Evolutionary conservation across 805 yeast genomes (phyloP).

Genomic region (Saccharomycopsis selenospora): DNA sequence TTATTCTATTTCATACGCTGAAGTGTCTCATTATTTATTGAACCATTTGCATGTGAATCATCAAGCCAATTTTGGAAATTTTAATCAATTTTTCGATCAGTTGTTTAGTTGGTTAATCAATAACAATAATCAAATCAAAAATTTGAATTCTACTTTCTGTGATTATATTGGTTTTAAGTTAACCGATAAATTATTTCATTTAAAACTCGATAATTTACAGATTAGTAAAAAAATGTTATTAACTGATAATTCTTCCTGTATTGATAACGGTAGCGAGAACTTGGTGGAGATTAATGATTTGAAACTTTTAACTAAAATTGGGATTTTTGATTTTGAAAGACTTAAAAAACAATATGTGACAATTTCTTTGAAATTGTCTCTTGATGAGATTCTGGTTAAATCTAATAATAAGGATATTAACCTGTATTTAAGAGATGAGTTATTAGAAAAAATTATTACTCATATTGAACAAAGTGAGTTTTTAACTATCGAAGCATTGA

Average conservation of each 20-base stretch:
- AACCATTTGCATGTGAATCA: constrained; percentile 40
- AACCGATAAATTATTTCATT: constrained; percentile 25
- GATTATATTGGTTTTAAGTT: constrained; percentile 35
- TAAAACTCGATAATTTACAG: constrained; percentile 28
- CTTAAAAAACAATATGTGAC: constrained; percentile 69
- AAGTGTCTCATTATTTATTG: constrained; percentile 59
- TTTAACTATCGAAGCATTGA: constrained; percentile 91
- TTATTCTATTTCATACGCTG: constrained; percentile 84
- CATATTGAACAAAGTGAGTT: constrained; percentile 77
- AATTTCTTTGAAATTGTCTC: constrained; percentile 45
- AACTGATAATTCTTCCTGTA: constrained; percentile 8
- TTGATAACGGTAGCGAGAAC: constrained; percentile 8
- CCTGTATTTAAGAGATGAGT: constrained; percentile 25
- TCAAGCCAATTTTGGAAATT: constrained; percentile 31
- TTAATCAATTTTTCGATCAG: constrained; percentile 37
- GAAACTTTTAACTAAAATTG: constrained; percentile 69
- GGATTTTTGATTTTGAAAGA: constrained; percentile 89
- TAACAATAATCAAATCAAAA: constrained; percentile 29
- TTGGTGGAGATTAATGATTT: constrained; percentile 39
- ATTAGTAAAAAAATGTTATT: constrained; percentile 6
- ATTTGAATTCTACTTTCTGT: constrained; percentile 38
- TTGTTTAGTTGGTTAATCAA: constrained; percentile 40
- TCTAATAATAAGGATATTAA: constrained; percentile 18
- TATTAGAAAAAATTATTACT: constrained; percentile 42
- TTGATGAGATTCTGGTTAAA: constrained; percentile 26